Evolutionary conservation across 164 flowering plant genomes (phyloP).

Genomic region (Vitis rupestris): DNA sequence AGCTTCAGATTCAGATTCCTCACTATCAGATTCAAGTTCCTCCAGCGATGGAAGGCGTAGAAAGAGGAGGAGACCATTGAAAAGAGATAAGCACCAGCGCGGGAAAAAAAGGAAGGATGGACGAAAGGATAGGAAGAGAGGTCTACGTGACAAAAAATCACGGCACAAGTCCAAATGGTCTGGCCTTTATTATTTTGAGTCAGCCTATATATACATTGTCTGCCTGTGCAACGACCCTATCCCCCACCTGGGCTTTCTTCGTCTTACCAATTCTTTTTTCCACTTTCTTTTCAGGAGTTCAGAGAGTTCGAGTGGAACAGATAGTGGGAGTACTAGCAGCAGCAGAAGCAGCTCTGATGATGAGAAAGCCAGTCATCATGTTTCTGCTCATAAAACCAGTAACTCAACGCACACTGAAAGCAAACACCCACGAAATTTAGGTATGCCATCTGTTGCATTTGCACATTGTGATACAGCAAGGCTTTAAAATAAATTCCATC

Average conservation of each 20-base stretch:
- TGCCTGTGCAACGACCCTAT: neutral
- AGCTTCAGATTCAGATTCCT: conserved; percentile 30
- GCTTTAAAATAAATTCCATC: neutral
- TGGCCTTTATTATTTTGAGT: neutral
- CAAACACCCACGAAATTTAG: conserved; percentile 15
- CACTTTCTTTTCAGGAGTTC: conserved; percentile 34
- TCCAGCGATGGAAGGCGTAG: conserved; percentile 54
- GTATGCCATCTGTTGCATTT: conserved; percentile 13
- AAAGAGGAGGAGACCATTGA: conserved; percentile 45
- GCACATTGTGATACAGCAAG: neutral
- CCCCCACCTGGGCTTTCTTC: neutral
- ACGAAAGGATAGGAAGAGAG: conserved; percentile 32
- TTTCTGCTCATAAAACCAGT: conserved; percentile 24
- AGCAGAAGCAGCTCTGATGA: conserved; percentile 50
- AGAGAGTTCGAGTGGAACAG: conserved; percentile 48
- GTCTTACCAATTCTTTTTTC: neutral
- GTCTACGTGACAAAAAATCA: conserved; percentile 29
- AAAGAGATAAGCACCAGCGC: conserved; percentile 28
- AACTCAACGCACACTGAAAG: conserved; percentile 15
- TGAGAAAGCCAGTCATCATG: conserved; percentile 26
- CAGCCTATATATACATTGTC: conserved; percentile 1
- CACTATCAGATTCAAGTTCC: conserved; percentile 44
- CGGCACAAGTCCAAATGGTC: conserved; percentile 47
- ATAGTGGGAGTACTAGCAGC: conserved; percentile 31
- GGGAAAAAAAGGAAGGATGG: conserved; percentile 35